Base-by-base conservation (phyloP, 1,284 basidiomycete genomes). In the Flammula alnicola region DNA sequence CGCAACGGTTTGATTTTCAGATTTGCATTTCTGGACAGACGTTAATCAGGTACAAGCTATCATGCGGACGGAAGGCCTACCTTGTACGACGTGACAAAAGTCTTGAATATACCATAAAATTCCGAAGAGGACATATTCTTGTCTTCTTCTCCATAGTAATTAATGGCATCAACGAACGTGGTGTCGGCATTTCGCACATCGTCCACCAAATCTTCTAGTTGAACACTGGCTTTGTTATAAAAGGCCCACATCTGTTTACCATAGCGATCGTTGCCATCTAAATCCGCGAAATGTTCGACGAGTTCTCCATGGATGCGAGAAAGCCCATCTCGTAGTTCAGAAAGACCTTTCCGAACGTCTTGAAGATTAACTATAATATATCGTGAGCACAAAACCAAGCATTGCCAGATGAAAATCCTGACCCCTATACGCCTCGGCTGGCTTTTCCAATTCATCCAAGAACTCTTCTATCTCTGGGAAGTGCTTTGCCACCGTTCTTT, bases 81-180 rank as follows among this genome's bases (percentile, higher is more conserved):
- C 79, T 81, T 88, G 70, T 95, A 97, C 1, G 93, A 95, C 0
- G 89, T 94, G 19, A 94, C 82, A 62, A 97, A 97, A 1, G 91
- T 95, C 72, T 95, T 93, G 81, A 97, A 96, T 61, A 95, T 87
- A 12, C 86, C 92, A 71, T 93, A 98, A 72, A 97, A 98, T 63
- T 96, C 93, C 5, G 86, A 77, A 0, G 90, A 92, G 20, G 81
- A 73, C 79, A 88, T 84, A 55, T 76, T 86, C 71, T 91, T 92
- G 60, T 91, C 87, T 37, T 95, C 93, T 69, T 98, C 95, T 16
- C 94, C 94, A 62, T 92, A 98, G 65, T 93, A 95, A 45, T 78
- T 86, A 53, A 95, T 79, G 12, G 92, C 92, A 50, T 95, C 91
- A 14, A 79, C 78, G 63, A 93, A 93, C 1, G 81, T 84, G 1